A percentile compares a stretch with the other conserved stretches of the same genome.
Conservation (phyloP, 768 basidiomycete species). For the Mycena capillaripes region DNA sequence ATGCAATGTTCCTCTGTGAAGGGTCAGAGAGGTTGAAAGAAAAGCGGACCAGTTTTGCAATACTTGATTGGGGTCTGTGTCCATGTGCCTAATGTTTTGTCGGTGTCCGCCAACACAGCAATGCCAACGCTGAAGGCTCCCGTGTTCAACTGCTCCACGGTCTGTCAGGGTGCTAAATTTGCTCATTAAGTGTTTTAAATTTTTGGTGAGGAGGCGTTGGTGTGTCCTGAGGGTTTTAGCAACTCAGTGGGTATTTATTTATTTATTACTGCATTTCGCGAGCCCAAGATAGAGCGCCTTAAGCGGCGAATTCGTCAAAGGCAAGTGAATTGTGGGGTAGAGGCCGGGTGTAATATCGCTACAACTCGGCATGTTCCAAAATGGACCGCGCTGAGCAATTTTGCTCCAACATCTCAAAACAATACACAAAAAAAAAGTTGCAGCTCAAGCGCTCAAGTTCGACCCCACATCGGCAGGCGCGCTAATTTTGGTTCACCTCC, state of each 20-base stretch:
- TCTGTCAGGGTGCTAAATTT: conserved; percentile 3
- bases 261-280: not conserved
- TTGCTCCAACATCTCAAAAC: too few relatives aligned
- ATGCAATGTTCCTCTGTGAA: conserved; percentile 1
- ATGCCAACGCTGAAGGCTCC: not conserved
- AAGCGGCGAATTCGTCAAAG: not conserved
- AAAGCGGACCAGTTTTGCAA: not conserved
- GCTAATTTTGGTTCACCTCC: too few relatives aligned
- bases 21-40: not conserved
- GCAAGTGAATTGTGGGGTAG: not conserved
- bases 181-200: not conserved
- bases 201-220: not conserved
- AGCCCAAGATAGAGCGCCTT: not conserved
- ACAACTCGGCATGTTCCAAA: not conserved
- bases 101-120: not conserved
- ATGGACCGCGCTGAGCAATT: not conserved
- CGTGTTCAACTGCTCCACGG: not conserved
- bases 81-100: not conserved
- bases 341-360: not conserved
- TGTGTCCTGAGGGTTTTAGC: not conserved
- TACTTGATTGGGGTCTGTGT: not conserved
- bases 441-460: too few relatives aligned
- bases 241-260: too few relatives aligned
- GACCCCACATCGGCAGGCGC: too few relatives aligned
- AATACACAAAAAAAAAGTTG: too few relatives aligned